Evolutionary conservation across 768 basidiomycete species (phyloP).

Genomic region (Vararia minispora): DNA sequence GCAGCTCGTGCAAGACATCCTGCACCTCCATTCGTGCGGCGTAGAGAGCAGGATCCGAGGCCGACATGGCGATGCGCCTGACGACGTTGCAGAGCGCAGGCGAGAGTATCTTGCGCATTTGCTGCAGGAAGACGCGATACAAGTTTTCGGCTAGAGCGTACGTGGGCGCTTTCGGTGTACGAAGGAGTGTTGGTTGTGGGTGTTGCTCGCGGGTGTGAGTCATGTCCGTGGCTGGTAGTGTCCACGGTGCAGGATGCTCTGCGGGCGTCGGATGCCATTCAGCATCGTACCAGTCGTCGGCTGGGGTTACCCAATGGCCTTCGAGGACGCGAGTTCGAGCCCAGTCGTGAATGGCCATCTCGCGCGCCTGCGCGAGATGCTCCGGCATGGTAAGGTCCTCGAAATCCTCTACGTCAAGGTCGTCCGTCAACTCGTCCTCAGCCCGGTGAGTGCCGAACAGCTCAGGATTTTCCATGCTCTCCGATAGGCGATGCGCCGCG

Average conservation of each 20-base stretch:
- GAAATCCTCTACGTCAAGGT: slow-evolving; percentile 14
- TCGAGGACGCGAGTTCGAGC: slow-evolving; percentile 61
- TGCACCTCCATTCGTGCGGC: slow-evolving; percentile 47
- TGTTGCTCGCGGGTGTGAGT: slow-evolving; percentile 27
- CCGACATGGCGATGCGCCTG: slow-evolving; percentile 48
- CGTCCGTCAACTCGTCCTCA: slow-evolving; percentile 5
- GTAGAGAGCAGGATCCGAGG: slow-evolving; percentile 43
- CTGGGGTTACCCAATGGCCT: slow-evolving; percentile 67
- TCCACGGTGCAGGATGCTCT: slow-evolving; percentile 56
- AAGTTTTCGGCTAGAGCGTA: slow-evolving; percentile 54
- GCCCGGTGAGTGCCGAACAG: too few species aligned
- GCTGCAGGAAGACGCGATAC: slow-evolving; percentile 44
- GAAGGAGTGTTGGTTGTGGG: slow-evolving; percentile 36
- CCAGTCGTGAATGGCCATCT: slow-evolving; percentile 61
- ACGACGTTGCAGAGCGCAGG: slow-evolving; percentile 65
- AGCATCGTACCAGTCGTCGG: slow-evolving; percentile 49
- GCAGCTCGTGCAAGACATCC: slow-evolving; percentile 45
- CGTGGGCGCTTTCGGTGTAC: slow-evolving; percentile 46
- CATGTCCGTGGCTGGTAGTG: slow-evolving; percentile 18
- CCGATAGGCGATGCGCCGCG: slow-evolving; percentile 36
- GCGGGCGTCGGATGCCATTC: slow-evolving; percentile 20
- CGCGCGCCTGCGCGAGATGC: slow-evolving; percentile 32
- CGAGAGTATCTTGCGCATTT: slow-evolving; percentile 46
- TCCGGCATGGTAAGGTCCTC: slow-evolving; percentile 30
- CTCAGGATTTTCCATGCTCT: slow-evolving; percentile 32